phyloP scores from a whole-genome alignment of 176 grass and related monocot species.

The Rhynchospora breviuscula region DNA sequence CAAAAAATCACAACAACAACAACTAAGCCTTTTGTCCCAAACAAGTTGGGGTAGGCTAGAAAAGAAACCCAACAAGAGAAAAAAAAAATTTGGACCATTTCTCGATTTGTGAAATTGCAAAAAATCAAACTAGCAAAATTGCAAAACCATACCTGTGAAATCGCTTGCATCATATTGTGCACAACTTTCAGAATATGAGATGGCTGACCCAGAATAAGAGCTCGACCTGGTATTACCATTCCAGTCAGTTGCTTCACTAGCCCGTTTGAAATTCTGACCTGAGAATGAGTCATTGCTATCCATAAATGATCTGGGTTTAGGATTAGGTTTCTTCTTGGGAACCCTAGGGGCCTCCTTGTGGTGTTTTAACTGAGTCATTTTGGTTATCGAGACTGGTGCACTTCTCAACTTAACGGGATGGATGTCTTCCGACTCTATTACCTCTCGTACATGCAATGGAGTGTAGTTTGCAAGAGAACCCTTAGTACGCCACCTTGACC shows the following conservation, averaged over 20 bases:
- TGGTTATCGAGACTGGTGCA: conserved; percentile 4
- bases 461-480: conserved; percentile 88
- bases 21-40: no score
- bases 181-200: conserved; percentile 85
- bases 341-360: conserved; percentile 36
- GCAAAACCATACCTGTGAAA: conserved; percentile 47
- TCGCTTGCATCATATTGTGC: conserved; percentile 71
- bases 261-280: conserved; percentile 72
- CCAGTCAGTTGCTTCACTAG: conserved; percentile 44
- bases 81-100: no score
- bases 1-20: background rate
- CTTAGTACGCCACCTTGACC: conserved; percentile 90
- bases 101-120: no score
- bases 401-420: conserved; percentile 51
- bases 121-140: background rate
- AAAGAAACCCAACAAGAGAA: no score
- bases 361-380: background rate
- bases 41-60: no score
- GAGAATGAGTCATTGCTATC: conserved; percentile 57
- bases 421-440: conserved; percentile 48
- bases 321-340: conserved; percentile 48
- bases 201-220: conserved; percentile 70
- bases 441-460: conserved; percentile 67
- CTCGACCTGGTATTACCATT: conserved; percentile 33
- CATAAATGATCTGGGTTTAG: conserved; percentile 19